These are phyloP conservation scores for Calonectria pteridis DNA, from an alignment of 2,329 filamentous ascomycete genomes.

Conservation along the genomic window DNA sequence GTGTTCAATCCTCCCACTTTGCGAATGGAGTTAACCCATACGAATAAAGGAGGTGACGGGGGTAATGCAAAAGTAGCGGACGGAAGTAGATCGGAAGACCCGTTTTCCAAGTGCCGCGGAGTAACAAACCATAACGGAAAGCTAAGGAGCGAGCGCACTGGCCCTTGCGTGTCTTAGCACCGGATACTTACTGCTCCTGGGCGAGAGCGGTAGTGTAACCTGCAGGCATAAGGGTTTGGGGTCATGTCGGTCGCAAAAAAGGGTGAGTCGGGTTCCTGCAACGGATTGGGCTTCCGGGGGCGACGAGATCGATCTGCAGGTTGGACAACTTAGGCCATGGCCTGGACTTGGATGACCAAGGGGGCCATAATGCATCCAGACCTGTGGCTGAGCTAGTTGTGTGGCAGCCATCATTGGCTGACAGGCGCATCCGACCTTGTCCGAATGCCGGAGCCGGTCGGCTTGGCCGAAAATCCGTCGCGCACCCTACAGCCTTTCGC, in stretches of 20 bases:
- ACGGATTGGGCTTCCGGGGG: slow-evolving; percentile 15
- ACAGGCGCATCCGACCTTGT: slow-evolving; percentile 26
- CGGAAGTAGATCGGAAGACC: neutral
- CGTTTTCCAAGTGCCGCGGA: slow-evolving; percentile 11
- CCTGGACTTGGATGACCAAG: slow-evolving; percentile 18
- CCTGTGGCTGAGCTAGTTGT: slow-evolving; percentile 36
- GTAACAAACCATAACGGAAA: slow-evolving; percentile 2
- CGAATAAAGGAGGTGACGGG: neutral
- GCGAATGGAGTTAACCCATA: neutral
- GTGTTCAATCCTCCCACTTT: neutral
- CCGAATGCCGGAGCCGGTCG: slow-evolving; percentile 39
- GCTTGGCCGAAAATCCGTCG: slow-evolving; percentile 38
- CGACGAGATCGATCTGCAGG: slow-evolving; percentile 28
- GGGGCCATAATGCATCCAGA: slow-evolving; percentile 8
- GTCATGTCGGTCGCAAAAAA: slow-evolving; percentile 7
- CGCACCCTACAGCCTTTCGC: slow-evolving; percentile 23
- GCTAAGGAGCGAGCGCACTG: neutral
- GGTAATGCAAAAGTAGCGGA: neutral
- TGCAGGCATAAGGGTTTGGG: slow-evolving; percentile 1
- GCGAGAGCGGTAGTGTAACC: neutral
- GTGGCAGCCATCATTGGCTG: slow-evolving; percentile 37
- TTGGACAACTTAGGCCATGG: slow-evolving; percentile 3
- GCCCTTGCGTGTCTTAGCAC: neutral
- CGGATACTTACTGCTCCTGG: neutral
- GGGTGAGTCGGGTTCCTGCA: slow-evolving; percentile 21